Conservation (phyloP, 2,329 filamentous ascomycete genomes). For the Fusarium verrucosum region DNA sequence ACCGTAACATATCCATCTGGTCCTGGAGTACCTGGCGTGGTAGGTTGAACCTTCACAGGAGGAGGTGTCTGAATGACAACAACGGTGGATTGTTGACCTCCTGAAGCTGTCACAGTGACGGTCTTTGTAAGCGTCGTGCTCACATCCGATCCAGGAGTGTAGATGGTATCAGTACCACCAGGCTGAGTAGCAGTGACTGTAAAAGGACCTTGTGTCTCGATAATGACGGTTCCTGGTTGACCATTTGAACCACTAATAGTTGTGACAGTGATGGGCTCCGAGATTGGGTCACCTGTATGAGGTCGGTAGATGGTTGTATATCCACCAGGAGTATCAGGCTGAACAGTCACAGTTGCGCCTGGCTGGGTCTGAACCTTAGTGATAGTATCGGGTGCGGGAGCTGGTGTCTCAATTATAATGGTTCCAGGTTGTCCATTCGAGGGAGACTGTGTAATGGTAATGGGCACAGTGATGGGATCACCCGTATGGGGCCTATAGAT, state of each 20-base stretch:
- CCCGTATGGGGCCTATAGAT: slow-evolving; percentile 28
- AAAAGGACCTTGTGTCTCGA: slow-evolving; percentile 28
- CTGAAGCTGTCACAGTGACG: slow-evolving; percentile 7
- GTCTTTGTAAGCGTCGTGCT: slow-evolving; percentile 24
- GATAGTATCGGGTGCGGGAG: not conserved
- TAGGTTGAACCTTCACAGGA: slow-evolving; percentile 16
- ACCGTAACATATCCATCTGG: slow-evolving; percentile 12
- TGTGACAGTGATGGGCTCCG: slow-evolving; percentile 25
- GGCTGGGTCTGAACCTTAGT: not conserved
- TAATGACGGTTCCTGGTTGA: slow-evolving; percentile 30
- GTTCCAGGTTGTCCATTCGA: slow-evolving; percentile 30
- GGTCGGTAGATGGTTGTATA: slow-evolving; percentile 27
- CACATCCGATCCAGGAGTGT: slow-evolving; percentile 13
- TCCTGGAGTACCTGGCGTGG: slow-evolving; percentile 3
- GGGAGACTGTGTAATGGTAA: slow-evolving; percentile 29
- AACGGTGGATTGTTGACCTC: slow-evolving; percentile 8
- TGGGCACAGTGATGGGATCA: slow-evolving; percentile 26
- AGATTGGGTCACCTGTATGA: slow-evolving; percentile 17
- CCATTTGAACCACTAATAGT: slow-evolving; percentile 23
- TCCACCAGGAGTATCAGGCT: slow-evolving; percentile 10
- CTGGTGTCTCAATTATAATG: slow-evolving; percentile 29
- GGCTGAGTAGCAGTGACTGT: slow-evolving; percentile 14
- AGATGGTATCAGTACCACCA: slow-evolving; percentile 22
- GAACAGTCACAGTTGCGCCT: slow-evolving; percentile 16
- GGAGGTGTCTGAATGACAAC: slow-evolving; percentile 23